Evolutionary conservation across 345 rosid genomes (phyloP), one percentile per base, ranked within the genome.

Genomic region (Aurinia saxatilis): DNA sequence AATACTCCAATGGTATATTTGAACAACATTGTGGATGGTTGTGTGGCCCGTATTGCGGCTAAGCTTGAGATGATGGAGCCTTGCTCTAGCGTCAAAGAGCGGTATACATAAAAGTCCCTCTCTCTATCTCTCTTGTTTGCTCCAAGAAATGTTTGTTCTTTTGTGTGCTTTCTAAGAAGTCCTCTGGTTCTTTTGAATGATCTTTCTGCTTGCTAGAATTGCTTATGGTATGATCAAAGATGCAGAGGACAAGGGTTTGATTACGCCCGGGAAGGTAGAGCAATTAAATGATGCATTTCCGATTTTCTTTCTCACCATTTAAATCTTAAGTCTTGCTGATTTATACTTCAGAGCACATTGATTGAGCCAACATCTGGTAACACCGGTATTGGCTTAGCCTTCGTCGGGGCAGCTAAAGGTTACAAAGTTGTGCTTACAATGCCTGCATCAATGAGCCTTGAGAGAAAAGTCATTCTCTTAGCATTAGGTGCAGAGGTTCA

Each of bases 361-460:
- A 61, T 81, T 17, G 92, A 87, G 74, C 56, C 72, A 1, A 91
- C 95, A 2, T 60, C 91, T 46, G 95, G 98, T 10, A 86, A 88
- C 73, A 84, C 91, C 0, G 92, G 96, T 63, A 91, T 87, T 27
- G 92, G 88, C 27, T 34, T 90, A 66, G 95, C 92, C 1, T 78
- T 66, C 36, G 65, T 88, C 16, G 90, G 85, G 6, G 95, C 95
- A 40, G 68, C 77, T n/a, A 84, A 63, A 68, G 90, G 90, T 34
- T 88, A 84, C 78, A 86, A 68, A 71, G 73, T 82, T 45, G 73
- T 83, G 15, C 61, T 86, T 2, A 34, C 65, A 9, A 81, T 88
- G 95, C 90, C 96, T 9, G 66, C 80, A 16, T 45, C 70, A 2
- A 15, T 35, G 67, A 88, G 88, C 66, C 15, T 82, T 2, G 96